phyloP scores from a whole-genome alignment of 1,139 yeast genomes.

The Kodamaea ohmeri region DNA sequence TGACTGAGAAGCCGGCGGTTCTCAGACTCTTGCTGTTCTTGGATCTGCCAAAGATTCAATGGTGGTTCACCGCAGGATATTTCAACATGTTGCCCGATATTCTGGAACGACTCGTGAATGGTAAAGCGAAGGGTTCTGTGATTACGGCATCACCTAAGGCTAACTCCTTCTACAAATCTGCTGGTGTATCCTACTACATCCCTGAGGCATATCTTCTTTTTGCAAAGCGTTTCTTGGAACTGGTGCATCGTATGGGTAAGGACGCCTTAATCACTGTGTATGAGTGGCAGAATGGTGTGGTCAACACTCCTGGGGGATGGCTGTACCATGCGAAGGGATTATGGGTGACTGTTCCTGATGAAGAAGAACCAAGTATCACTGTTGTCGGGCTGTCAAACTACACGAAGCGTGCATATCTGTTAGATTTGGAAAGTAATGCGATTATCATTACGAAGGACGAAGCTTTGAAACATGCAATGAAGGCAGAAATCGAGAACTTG shows the following conservation, averaged over 20 bases:
- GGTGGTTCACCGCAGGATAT: constrained; percentile 96
- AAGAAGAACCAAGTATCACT: constrained; percentile 63
- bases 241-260: constrained; percentile 46
- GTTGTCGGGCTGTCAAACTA: constrained; percentile 92
- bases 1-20: constrained; percentile 79
- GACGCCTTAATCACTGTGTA: constrained; percentile 50
- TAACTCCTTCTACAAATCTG: constrained; percentile 84
- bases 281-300: constrained; percentile 89
- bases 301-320: constrained; percentile 85
- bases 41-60: constrained; percentile 54
- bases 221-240: constrained; percentile 65
- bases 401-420: constrained; percentile 82
- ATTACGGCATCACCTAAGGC: constrained; percentile 93
- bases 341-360: constrained; percentile 72
- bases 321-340: constrained; percentile 98
- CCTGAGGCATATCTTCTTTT: constrained; percentile 87
- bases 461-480: constrained; percentile 55
- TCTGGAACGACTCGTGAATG: constrained; percentile 54
- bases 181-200: constrained; percentile 76
- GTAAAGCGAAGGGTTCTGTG: constrained; percentile 64
- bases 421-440: constrained; percentile 87
- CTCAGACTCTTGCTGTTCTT: constrained; percentile 59
- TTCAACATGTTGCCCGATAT: constrained; percentile 86
- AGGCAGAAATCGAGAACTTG: constrained; percentile 61
- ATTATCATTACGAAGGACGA: constrained; percentile 69